Base-by-base conservation (phyloP, 1,139 yeast genomes). In the Arxiozyma bovina region DNA sequence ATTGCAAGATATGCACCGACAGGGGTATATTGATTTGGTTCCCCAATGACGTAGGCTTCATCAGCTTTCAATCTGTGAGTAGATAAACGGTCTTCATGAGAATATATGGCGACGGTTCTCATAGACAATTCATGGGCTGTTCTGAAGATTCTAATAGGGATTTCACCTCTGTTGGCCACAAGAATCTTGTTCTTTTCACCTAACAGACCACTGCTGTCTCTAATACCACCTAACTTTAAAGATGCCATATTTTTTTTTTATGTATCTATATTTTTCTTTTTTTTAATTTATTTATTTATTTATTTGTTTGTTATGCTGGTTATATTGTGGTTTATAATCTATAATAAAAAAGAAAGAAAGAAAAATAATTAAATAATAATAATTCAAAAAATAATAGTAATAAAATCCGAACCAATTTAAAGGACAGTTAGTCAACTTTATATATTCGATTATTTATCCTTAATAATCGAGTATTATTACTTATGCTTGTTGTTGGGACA, bases 111-210 rank as follows among this genome's bases (percentile, higher is more conserved):
- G 53, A 93, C 98, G 0, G 99, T 93, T 68, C 87, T 91, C 96
- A 94, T 89, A 46, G 96, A 87, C 68, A 93, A 78, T 73, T 94
- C 99, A 74, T 94, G 99, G 58, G 99, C 99, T 42, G 98, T 86
- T 75, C 99, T 82, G 74, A 93, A 94, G 70, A 93, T 85, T 74
- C 94, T 76, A 67, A 86, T 83, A 50, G 93, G 94, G 65, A 87
- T 87, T 73, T 91, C 99, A 64, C 98, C 97, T 74, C 99, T 82
- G 77, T 91, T 91, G 62, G 98, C 98, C 53, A 91, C 98, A 67
- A 86, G 74, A 65, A 87, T 79, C 74, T 87, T 87, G 74, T 84
- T 84, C 41, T 50, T 54, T 20, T 53, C 57, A 51, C 60, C 60
- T 20, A 58, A 30, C 3, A 58, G 55, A 45, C 49, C 51, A 48